Base-by-base conservation (phyloP, 208 protist genomes). In the Naegleria fowleri region DNA sequence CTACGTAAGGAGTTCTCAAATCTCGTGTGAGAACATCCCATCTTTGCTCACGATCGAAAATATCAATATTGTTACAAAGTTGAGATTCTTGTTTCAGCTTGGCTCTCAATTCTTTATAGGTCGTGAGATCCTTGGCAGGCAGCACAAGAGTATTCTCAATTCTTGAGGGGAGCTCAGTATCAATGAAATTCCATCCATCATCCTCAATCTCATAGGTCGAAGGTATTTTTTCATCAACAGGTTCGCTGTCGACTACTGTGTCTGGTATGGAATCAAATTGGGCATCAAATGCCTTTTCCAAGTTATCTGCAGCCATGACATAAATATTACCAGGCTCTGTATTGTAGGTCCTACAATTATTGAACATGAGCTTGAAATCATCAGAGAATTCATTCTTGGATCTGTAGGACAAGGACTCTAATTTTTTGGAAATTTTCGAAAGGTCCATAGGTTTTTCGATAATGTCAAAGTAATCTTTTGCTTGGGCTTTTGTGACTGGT, bases 351-450 rank as follows among this genome's bases (percentile, higher is more conserved):
- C 75, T 83, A 39, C 75, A 83, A 83, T 83, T 83, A 39, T 39
- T 33, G 36, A 83, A 83, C 75, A 83, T 83, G 13, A 83, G 29
- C 29, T 83, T n/a, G 22, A 83, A 83, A 83, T 83, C 75, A 83
- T 83, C 33, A n/a, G 0, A 11, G 39, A 83, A 83, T 0, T 83
- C 75, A 39, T 83, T 38, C 29, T 83, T 85, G 9, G 79, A 79
- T 36, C 29, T 29, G 29, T 36, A 79, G 1, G 19, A n/a, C 58
- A 75, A n/a, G 19, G 25, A n/a, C 16, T 83, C 75, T 5, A 39
- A 39, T 83, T 83, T 83, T 39, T n/a, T 83, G 29, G 13, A 39
- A 83, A 39, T 83, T 39, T n/a, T 83, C 39, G 75, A 39, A 39
- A 39, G 13, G 29, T 83, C 33, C 13, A 39, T 40, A 39, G 75